Conservation (phyloP, 768 basidiomycete genomes). For the Trametes maxima region DNA sequence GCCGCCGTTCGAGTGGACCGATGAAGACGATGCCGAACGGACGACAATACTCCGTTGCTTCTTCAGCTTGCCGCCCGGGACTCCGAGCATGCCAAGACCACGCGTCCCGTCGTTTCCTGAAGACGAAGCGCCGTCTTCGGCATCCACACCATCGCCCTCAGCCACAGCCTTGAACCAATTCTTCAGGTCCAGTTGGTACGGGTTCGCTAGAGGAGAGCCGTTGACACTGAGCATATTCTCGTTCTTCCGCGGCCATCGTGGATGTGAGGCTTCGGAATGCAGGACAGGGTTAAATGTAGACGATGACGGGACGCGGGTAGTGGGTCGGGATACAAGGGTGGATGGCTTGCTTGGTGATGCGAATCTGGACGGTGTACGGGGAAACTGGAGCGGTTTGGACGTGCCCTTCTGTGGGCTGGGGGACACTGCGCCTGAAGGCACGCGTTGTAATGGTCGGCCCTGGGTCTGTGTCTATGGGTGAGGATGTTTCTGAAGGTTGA, state of each 20-base stretch:
- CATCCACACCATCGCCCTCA: conserved; percentile 36
- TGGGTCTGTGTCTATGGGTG: conserved; percentile 19
- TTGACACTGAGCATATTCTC: conserved; percentile 83
- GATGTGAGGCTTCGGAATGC: conserved; percentile 38
- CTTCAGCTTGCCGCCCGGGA: conserved; percentile 30
- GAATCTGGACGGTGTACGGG: conserved; percentile 41
- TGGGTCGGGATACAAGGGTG: conserved; percentile 35
- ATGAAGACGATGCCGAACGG: conserved; percentile 32
- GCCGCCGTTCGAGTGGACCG: conserved; percentile 19
- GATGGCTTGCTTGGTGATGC: conserved; percentile 49
- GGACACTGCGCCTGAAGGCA: conserved; percentile 31
- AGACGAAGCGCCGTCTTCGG: conserved; percentile 21
- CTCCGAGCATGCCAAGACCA: conserved; percentile 4
- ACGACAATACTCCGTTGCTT: conserved; percentile 44
- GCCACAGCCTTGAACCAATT: conserved; percentile 50
- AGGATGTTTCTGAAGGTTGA: not conserved
- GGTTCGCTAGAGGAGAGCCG: conserved; percentile 81
- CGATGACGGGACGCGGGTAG: conserved; percentile 51
- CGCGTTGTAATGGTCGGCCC: conserved; percentile 33
- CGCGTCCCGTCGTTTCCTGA: conserved; percentile 17
- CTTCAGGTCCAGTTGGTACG: conserved; percentile 67
- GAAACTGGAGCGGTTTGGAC: conserved; percentile 30
- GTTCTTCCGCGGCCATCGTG: conserved; percentile 70
- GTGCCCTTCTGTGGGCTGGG: conserved; percentile 40
- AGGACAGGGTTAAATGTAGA: conserved; percentile 75